Conservation (phyloP, 106 monocot genomes). For the Phalaenopsis aphrodite region DNA sequence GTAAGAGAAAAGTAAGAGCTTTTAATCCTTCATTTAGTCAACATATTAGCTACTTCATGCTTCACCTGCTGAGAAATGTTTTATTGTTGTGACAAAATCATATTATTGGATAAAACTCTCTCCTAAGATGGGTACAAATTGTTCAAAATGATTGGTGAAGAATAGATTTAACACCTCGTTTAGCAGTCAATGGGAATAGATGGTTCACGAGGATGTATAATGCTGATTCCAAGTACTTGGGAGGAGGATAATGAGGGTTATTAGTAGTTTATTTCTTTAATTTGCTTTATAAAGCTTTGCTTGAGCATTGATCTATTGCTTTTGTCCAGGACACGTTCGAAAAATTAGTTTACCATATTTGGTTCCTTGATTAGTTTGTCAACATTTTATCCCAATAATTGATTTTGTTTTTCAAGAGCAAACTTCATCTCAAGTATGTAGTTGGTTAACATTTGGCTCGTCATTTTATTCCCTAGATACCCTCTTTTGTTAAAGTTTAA, state of each 20-base stretch:
- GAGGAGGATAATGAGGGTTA: neutral
- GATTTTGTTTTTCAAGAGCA: neutral
- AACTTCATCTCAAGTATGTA: neutral
- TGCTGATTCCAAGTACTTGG: too few species aligned
- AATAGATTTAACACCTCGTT: too few species aligned
- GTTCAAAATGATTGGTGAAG: too few species aligned
- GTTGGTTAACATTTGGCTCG: neutral
- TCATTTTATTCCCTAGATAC: neutral
- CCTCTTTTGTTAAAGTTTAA: neutral
- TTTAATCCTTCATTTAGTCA: neutral
- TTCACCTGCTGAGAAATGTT: neutral
- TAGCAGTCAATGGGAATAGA: too few species aligned
- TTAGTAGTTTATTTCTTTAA: neutral
- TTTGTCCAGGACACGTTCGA: too few species aligned
- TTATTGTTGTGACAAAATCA: neutral
- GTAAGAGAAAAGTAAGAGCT: conserved; percentile 78
- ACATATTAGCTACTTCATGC: neutral
- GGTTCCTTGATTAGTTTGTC: neutral
- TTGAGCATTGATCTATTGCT: neutral
- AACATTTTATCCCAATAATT: neutral
- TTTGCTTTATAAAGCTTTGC: neutral
- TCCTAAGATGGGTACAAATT: too few species aligned
- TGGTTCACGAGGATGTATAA: too few species aligned
- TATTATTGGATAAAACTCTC: neutral
- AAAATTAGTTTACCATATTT: neutral